Evolutionary conservation across 495 filamentous ascomycete genomes (phyloP), one percentile per base, ranked within the genome.

Genomic region (Talaromyces thailandensis): DNA sequence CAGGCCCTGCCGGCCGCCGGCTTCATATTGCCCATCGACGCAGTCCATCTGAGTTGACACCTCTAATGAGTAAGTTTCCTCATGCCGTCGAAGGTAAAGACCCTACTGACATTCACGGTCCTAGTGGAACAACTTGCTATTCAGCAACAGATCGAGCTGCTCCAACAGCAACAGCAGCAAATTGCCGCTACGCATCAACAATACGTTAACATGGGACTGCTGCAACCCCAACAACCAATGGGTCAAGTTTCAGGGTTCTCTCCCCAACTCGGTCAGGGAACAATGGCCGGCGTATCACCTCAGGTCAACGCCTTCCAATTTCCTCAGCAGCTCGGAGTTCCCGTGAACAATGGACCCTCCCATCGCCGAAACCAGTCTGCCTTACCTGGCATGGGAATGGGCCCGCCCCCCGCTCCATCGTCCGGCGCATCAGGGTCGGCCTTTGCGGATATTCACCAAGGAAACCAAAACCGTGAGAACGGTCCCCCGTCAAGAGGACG

Each of bases 341-440:
- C 85, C 35, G 86, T 94, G 83, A 90, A 87, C 66, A 90, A 71
- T 84, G 90, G 69, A 79, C 68, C 89, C 63, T 88, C 93, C 67
- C 94, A 98, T 79, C 92, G 94, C 71, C 93, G 94, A 75, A 98
- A 98, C 80, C 93, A 96, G 74, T 97, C 94, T 69, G 95, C 94
- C 68, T 82, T 98, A 65, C 92, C 94, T 24, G 93, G 93, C 62
- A 90, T 98, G 82, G 85, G 86, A 52, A 88, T 95, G 88, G 94
- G 91, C 23, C 91, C 95, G 45, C 95, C 95, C 48, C 77, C 77
- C 23, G 94, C 95, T 63, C 95, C 95, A 24, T 98, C 94, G n/a
- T 92, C 93, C 29, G 94, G 94, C 28, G 86, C 93, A 37, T 91
- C 94, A 31, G 93, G 94, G 18, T 84, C 85, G 21, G 73, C 76